Base-by-base conservation (phyloP, 768 basidiomycete genomes). In the Russula compacta region DNA sequence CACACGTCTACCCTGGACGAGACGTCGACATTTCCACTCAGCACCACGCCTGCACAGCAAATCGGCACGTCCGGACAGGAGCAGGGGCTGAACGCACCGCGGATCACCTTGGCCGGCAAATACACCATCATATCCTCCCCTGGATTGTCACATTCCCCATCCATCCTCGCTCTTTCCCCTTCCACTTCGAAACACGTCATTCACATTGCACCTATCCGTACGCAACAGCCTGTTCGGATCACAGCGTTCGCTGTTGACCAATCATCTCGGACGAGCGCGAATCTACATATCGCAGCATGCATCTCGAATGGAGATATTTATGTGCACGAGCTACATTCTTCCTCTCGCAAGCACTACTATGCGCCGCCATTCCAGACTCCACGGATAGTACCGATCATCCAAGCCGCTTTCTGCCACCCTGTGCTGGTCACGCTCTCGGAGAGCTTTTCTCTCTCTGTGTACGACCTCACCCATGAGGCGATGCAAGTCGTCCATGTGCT, bases 341-440 rank as follows among this genome's bases (percentile, higher is more conserved):
- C 80, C n/a, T 64, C 72, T 2, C 75, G 76, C 35, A 67, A 71
- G 53, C 70, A 80, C 48, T 73, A 78, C 14, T 83, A 86, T 68
- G 69, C 77, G 42, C 84, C 84, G 17, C 61, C 70, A 8, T 61
- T 68, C 32, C 71, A 75, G 48, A 73, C 64, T n/a, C 51, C 70
- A 5, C 75, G 82, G 48, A 74, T 71, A 6, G 70, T 77, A 12
- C 77, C 77, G 17, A 78, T 86, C 60, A 77, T 81, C 50, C 84
- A 84, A 49, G 86, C 85, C 14, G 87, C 79, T 8, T 92, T 89
- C 68, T 83, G 90, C 66, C 86, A 91, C 61, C 90, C 88, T 1
- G 73, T 92, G 6, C 83, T 92, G 53, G 78, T 88, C 52, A 83
- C 87, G 0, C 76, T 92, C 50, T 85, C 89, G 29, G 74, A 79